These are phyloP conservation scores for Casuarina equisetifolia DNA, from an alignment of 306 rosid species.

Conservation along the genomic window DNA sequence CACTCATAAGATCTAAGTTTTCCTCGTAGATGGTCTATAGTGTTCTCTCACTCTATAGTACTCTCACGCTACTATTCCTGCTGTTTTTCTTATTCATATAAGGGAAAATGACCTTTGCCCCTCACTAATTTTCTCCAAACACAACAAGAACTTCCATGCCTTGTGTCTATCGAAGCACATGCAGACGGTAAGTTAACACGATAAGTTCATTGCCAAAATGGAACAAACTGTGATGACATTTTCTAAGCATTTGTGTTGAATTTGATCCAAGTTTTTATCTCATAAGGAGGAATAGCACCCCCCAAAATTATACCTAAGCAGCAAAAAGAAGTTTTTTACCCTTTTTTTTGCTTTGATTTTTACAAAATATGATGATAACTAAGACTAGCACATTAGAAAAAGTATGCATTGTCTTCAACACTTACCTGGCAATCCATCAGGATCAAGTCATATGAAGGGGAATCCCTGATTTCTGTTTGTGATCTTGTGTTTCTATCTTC, in stretches of 20 bases:
- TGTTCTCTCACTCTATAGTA: no score
- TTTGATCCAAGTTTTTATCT: not conserved
- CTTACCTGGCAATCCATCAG: conserved; percentile 99
- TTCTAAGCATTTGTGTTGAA: not conserved
- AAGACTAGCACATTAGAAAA: not conserved
- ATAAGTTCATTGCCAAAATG: not conserved
- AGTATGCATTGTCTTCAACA: conserved; percentile 7
- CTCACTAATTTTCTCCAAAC: no score
- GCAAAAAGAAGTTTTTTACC: not conserved
- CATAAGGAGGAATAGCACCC: not conserved
- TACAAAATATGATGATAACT: not conserved
- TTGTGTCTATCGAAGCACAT: not conserved
- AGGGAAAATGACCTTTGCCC: no score
- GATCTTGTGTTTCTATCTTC: conserved; percentile 46
- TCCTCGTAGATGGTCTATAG: no score
- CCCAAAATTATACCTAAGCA: no score
- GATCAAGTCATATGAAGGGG: conserved; percentile 69
- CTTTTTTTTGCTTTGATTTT: not conserved
- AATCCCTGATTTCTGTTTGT: conserved; percentile 39
- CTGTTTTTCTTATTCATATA: no score
- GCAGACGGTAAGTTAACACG: not conserved
- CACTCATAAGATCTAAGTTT: no score
- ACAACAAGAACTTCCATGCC: not conserved
- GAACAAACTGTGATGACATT: not conserved
- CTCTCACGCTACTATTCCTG: no score